Conservation (phyloP, 169 alveolate genomes). For the Miamiensis avidus region DNA sequence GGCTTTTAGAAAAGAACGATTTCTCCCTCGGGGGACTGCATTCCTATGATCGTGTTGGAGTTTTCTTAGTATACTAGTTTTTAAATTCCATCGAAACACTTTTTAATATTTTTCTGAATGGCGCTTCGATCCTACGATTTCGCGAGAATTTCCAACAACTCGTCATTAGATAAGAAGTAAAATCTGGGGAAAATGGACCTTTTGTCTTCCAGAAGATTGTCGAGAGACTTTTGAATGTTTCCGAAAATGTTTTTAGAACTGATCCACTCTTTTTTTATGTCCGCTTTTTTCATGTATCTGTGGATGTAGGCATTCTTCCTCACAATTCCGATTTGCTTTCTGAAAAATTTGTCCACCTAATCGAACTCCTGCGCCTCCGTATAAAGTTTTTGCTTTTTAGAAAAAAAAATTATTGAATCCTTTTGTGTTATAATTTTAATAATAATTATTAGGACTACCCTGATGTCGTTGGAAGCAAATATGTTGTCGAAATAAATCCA, state of each 20-base stretch:
- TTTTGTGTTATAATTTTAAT: too few relatives aligned
- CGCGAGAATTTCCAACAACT: constrained; percentile 76
- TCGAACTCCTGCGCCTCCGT: constrained; percentile 74
- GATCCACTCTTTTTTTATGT: constrained; percentile 45
- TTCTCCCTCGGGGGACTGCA: constrained; percentile 65
- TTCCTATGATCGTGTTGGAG: constrained; percentile 38
- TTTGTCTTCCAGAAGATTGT: constrained; percentile 80
- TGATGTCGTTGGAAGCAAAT: constrained; percentile 75
- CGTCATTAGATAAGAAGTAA: constrained; percentile 84
- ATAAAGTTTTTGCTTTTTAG: constrained; percentile 42
- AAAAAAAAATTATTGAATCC: too few relatives aligned
- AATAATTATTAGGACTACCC: neutral
- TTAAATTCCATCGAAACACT: constrained; percentile 66
- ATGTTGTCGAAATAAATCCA: constrained; percentile 85
- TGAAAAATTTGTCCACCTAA: constrained; percentile 64
- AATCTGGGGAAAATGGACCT: constrained; percentile 81
- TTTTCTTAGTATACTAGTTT: constrained; percentile 44
- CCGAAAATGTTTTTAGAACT: constrained; percentile 67
- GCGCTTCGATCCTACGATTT: constrained; percentile 65
- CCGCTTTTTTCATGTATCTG: constrained; percentile 39
- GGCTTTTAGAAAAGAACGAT: constrained; percentile 45
- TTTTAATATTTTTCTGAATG: constrained; percentile 58
- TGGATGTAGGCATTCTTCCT: constrained; percentile 37
- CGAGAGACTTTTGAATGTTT: constrained; percentile 78
- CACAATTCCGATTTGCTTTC: constrained; percentile 70